Conservation (phyloP, 2,329 filamentous ascomycete genomes). For the Microascus cirrosus region DNA sequence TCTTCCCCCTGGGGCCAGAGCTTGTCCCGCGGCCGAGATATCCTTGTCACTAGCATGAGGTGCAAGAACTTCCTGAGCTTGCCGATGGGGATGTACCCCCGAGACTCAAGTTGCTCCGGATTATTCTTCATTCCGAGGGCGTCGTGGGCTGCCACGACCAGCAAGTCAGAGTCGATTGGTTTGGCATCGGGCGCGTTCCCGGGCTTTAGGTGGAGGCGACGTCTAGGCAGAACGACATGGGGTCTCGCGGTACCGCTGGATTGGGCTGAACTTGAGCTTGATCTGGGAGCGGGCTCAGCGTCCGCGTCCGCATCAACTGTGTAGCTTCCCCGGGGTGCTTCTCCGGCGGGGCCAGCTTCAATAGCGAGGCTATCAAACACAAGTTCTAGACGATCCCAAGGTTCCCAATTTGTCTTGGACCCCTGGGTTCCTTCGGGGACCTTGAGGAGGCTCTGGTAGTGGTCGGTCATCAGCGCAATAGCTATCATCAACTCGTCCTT, state of each 20-base stretch:
- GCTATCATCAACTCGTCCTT: slow-evolving; percentile 62
- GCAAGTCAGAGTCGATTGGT: slow-evolving; percentile 38
- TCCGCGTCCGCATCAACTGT: not conserved
- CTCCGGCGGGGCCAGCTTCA: slow-evolving; percentile 31
- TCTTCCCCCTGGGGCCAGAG: slow-evolving; percentile 42
- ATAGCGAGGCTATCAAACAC: slow-evolving; percentile 63
- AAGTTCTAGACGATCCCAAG: slow-evolving; percentile 48
- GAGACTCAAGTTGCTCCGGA: not conserved
- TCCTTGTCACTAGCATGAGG: slow-evolving; percentile 50
- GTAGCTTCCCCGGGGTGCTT: slow-evolving; percentile 9
- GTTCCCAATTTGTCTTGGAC: slow-evolving; percentile 24
- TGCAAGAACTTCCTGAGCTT: slow-evolving; percentile 47
- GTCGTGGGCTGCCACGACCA: slow-evolving; percentile 18
- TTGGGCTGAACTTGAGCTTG: slow-evolving; percentile 3
- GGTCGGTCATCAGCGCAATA: slow-evolving; percentile 59
- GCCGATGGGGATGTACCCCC: not conserved
- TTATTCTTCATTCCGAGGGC: not conserved
- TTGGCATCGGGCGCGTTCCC: slow-evolving; percentile 23
- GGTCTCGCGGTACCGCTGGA: not conserved
- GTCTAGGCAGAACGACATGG: slow-evolving; percentile 12
- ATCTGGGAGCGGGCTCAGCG: not conserved
- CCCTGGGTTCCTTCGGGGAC: not conserved
- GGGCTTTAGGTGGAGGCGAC: slow-evolving; percentile 34
- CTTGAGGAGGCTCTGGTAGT: slow-evolving; percentile 53
- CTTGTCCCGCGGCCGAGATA: slow-evolving; percentile 54